Evolutionary conservation across 768 basidiomycete genomes (phyloP).

Genomic region (Macrolepiota dolichaula): DNA sequence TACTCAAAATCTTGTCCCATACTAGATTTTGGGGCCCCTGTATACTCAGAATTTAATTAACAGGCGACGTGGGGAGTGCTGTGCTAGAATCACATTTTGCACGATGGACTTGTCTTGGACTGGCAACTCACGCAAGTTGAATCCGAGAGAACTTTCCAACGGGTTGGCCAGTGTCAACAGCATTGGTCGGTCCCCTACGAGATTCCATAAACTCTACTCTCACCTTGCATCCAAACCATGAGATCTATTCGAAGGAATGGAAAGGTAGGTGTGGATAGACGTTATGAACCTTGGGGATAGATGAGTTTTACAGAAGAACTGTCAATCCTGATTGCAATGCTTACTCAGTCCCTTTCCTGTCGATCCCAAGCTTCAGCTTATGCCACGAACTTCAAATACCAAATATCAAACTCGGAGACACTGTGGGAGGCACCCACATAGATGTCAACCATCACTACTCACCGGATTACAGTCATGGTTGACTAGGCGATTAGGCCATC

Average conservation of each 20-base stretch:
- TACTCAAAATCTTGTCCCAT: too few relatives aligned
- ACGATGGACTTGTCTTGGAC: too few relatives aligned
- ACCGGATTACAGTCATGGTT: constrained; percentile 24
- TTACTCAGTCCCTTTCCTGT: constrained; percentile 14
- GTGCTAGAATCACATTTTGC: too few relatives aligned
- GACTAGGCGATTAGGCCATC: constrained; percentile 12
- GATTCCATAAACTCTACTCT: constrained; percentile 29
- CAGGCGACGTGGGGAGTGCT: constrained; percentile 16
- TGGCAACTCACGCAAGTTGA: too few relatives aligned
- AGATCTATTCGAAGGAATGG: constrained; percentile 29
- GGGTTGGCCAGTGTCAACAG: constrained; percentile 33
- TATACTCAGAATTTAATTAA: too few relatives aligned
- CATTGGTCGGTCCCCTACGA: constrained; percentile 32
- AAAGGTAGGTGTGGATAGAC: constrained; percentile 23
- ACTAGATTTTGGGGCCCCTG: too few relatives aligned
- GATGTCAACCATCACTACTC: constrained; percentile 30
- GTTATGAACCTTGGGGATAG: constrained; percentile 28
- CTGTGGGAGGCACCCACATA: constrained; percentile 9
- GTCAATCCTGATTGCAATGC: constrained; percentile 31
- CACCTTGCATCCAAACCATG: constrained; percentile 34
- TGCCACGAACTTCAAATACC: background rate
- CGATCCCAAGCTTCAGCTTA: background rate
- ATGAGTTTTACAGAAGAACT: constrained; percentile 25
- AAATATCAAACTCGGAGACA: background rate
- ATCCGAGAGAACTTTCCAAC: constrained; percentile 13